Conservation (phyloP, 768 basidiomycete species). For the Xerocomus potaroensis region DNA sequence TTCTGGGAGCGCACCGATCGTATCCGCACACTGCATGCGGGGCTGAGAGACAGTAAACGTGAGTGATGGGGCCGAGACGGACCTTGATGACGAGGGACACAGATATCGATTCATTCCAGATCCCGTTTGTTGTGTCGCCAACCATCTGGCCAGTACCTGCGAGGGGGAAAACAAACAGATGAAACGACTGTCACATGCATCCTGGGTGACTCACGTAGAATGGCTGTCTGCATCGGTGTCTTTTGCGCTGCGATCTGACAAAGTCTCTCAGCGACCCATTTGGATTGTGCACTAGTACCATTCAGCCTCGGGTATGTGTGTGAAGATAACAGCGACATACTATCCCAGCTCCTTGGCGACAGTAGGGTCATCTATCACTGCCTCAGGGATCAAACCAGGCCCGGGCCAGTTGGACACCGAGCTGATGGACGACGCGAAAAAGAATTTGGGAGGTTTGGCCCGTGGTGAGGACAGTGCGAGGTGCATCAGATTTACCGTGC, state of each 20-base stretch:
- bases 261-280: constrained; percentile 54
- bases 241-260: constrained; percentile 38
- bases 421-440: constrained; percentile 50
- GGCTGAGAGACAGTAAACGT: too few relatives aligned
- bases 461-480: constrained; percentile 40
- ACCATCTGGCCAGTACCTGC: constrained; percentile 55
- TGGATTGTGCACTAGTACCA: constrained; percentile 29
- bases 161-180: background rate
- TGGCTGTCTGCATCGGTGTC: constrained; percentile 18
- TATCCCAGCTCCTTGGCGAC: constrained; percentile 33
- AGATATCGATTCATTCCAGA: constrained; percentile 52
- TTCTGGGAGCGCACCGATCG: constrained; percentile 33
- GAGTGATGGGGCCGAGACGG: background rate
- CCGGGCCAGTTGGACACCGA: constrained; percentile 22
- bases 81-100: constrained; percentile 31
- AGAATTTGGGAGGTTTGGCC: constrained; percentile 37
- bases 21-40: constrained; percentile 33
- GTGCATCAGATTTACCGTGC: constrained; percentile 47
- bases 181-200: background rate
- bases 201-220: constrained; percentile 17
- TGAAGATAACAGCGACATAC: constrained; percentile 15
- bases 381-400: constrained; percentile 20
- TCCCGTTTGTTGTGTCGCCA: constrained; percentile 44
- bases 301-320: background rate
- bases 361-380: constrained; percentile 20